Base-by-base conservation (phyloP, 805 yeast species). In the Schizosaccharomyces pombe region DNA sequence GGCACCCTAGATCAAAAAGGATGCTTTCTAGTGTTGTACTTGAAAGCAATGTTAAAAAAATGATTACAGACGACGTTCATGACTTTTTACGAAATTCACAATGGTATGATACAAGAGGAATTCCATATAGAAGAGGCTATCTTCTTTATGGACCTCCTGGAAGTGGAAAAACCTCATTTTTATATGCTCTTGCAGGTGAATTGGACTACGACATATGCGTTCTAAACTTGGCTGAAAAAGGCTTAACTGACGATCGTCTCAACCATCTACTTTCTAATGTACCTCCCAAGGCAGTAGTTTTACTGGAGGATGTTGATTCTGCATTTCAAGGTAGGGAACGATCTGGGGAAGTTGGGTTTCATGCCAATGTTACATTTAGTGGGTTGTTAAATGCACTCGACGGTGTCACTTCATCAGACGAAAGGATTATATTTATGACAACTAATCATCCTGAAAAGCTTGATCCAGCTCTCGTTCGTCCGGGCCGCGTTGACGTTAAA, bases 331-430 rank as follows among this genome's bases (percentile, higher is more conserved):
- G 79, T 61, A 75, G 98, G 62, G 76, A 75, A 34, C 94, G 85
- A 62, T 70, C 78, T 2, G 53, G 33, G n/a, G 95, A 85, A 19
- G 73, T 77, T 59, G 95, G 95, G 0, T 87, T 72, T 64, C 57
- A 54, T 14, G 72, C 74, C 26, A 95, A 95, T 19, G 96, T 91
- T 12, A 91, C 98, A 2, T 91, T 91, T 63, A 84, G 95, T 56
- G 98, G 98, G 0, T 71, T 91, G 51, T 69, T 91, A 57, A 91
- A 91, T 64, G 95, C 98, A 0, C 71, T 91, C 52, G 98, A 91
- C 65, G 98, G 98, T 52, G 97, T 91, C 16, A 91, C 97, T 2
- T 84, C 95, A 30, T 94, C 96, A 1, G 98, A 91, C 63, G 97
- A 91, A 63, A 82, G 95, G 51, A 74, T 91, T 33, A 89, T 96